Base-by-base conservation (phyloP, 2,329 filamentous ascomycete genomes). In the Hypoxylon sp. region DNA sequence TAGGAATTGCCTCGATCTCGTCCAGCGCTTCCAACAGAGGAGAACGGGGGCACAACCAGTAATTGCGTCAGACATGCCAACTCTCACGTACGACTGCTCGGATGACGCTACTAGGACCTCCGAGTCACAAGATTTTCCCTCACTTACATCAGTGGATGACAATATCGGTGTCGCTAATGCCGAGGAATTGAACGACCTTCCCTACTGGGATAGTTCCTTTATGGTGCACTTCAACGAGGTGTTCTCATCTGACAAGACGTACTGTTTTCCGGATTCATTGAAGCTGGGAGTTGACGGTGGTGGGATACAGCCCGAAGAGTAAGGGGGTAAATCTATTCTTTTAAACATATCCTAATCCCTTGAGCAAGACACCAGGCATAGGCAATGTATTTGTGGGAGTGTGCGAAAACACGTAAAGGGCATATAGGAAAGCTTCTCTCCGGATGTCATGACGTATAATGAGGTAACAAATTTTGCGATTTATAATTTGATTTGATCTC, bases 21-120 rank as follows among this genome's bases (percentile, higher is more conserved):
- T 61, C 2, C 56, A 54, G 27, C 30, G 16, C 7, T 67, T 50
- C 51, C 27, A 16, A 50, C 14, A 25, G 37, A n/a, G n/a, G n/a
- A n/a, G 29, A 14, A 4, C 43, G 14, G 39, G 34, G 27, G 23
- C 47, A 9, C 48, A 46, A 7, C 14, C 45, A 11, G 21, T 41
- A 11, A 14, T 27, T 30, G 25, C 7, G 9, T 2, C 21, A 19
- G 25, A 34, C 3, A 37, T 54, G 12, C 54, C 55, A 2, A 16
- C 51, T 16, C 39, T 60, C 6, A 50, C 46, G 6, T 48, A 25
- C 7, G 64, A 63, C 30, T 29, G 19, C 19, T 39, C 55, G 16
- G 32, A 52, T 16, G 9, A 30, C 16, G 30, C 34, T 16, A 19
- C 55, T 11, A 7, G 27, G 19, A 30, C 37, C 6, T 59, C 30